phyloP scores from a whole-genome alignment of 1,139 yeast genomes.

The Magnusiomyces magnusii region DNA sequence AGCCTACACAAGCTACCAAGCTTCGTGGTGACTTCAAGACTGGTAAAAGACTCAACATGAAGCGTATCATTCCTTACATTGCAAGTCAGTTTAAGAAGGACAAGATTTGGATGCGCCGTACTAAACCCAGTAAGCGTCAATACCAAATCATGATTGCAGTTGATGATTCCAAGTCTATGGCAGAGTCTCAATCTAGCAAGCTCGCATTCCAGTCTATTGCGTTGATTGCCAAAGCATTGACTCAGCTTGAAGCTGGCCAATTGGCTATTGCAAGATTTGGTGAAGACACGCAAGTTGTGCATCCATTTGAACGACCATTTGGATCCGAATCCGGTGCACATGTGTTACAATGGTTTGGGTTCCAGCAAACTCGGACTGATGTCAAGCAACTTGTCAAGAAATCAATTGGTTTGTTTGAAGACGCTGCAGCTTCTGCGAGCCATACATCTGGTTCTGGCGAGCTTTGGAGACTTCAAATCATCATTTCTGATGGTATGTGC shows the following conservation, averaged over 20 bases:
- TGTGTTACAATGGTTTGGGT: slow-evolving; percentile 82
- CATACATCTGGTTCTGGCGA: slow-evolving; percentile 36
- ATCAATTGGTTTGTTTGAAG: slow-evolving; percentile 68
- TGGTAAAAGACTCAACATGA: slow-evolving; percentile 96
- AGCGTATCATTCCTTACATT: slow-evolving; percentile 93
- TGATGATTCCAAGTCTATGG: slow-evolving; percentile 97
- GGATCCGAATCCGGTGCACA: slow-evolving; percentile 75
- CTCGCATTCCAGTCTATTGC: slow-evolving; percentile 94
- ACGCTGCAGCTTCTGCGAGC: slow-evolving; percentile 40
- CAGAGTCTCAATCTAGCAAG: slow-evolving; percentile 82
- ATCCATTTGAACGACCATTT: slow-evolving; percentile 83
- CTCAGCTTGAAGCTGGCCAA: slow-evolving; percentile 93
- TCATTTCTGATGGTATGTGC: slow-evolving; percentile 93
- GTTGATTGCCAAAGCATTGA: slow-evolving; percentile 84
- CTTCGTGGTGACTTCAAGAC: slow-evolving; percentile 94
- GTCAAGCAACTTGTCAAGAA: slow-evolving; percentile 63
- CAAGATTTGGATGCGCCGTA: slow-evolving; percentile 96
- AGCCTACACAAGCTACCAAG: slow-evolving; percentile 93
- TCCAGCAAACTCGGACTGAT: slow-evolving; percentile 83
- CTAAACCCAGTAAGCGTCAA: slow-evolving; percentile 95
- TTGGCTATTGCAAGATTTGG: slow-evolving; percentile 90
- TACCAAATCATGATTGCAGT: slow-evolving; percentile 97
- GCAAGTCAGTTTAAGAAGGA: slow-evolving; percentile 97
- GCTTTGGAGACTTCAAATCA: slow-evolving; percentile 89
- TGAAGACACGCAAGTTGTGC: slow-evolving; percentile 73